These are phyloP conservation scores for Paecilomyces variotii DNA, from an alignment of 2,329 filamentous ascomycete species.

Conservation along the genomic window DNA sequence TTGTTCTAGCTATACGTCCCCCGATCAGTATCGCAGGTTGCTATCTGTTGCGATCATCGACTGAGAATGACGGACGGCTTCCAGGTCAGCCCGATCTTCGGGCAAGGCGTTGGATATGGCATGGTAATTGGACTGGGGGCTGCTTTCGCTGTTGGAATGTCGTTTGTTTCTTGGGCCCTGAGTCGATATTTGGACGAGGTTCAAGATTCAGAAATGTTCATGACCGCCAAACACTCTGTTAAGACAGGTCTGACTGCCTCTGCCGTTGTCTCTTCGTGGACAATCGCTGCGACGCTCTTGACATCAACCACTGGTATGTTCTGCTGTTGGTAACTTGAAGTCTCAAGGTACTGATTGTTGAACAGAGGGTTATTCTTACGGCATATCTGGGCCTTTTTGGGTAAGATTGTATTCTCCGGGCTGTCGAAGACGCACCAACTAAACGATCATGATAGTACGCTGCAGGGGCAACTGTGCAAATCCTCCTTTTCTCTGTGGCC, in stretches of 20 bases:
- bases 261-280: slow-evolving; percentile 40
- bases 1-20: not conserved
- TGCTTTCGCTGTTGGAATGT: slow-evolving; percentile 1
- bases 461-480: not conserved
- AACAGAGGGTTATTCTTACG: slow-evolving; percentile 25
- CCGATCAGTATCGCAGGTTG: not conserved
- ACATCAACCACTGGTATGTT: slow-evolving; percentile 24
- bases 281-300: slow-evolving; percentile 37
- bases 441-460: not conserved
- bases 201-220: slow-evolving; percentile 13
- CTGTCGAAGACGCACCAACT: not conserved
- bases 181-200: slow-evolving; percentile 6
- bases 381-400: slow-evolving; percentile 16
- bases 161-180: not conserved
- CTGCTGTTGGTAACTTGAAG: not conserved
- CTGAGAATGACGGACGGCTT: not conserved
- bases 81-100: not conserved
- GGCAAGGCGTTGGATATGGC: slow-evolving; percentile 1
- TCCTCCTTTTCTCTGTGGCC: not conserved
- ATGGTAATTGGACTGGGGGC: not conserved
- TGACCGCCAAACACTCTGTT: slow-evolving; percentile 17
- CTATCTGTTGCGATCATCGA: not conserved
- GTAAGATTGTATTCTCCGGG: not conserved
- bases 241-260: slow-evolving; percentile 35
- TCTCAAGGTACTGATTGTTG: not conserved